phyloP scores from a whole-genome alignment of 225 moss, liverwort and hornwort genomes.

The Straminergon stramineum region DNA sequence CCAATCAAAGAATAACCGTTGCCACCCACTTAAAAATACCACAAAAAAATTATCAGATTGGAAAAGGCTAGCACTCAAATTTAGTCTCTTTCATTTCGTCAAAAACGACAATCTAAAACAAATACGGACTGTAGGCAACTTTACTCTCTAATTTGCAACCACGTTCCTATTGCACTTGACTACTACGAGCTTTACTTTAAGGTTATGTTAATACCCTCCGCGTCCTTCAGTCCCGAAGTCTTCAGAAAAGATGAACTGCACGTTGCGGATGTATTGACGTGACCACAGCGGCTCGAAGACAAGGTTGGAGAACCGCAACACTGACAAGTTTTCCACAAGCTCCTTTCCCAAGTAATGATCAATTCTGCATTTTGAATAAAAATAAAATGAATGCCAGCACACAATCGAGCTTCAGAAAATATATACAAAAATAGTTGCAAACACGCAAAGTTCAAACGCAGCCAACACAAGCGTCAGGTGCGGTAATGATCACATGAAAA shows the following conservation, averaged over 20 bases:
- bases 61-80: background rate
- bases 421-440: background rate
- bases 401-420: background rate
- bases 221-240: conserved; percentile 93
- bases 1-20: background rate
- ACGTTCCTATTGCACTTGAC: background rate
- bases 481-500: background rate
- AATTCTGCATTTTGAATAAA: conserved; percentile 40
- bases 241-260: conserved; percentile 88
- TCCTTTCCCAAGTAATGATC: conserved; percentile 96
- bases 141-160: background rate
- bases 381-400: background rate
- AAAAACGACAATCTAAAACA: background rate
- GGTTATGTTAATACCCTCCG: conserved; percentile 53
- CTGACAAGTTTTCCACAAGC: conserved; percentile 88
- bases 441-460: background rate
- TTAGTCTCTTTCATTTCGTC: background rate
- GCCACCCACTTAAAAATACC: background rate
- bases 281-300: conserved; percentile 96
- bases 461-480: background rate
- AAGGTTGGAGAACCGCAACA: conserved; percentile 88
- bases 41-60: background rate
- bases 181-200: background rate
- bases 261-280: conserved; percentile 89
- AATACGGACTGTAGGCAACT: background rate